phyloP scores from a whole-genome alignment of 1,139 yeast genomes.

The Geotrichum reessii region DNA sequence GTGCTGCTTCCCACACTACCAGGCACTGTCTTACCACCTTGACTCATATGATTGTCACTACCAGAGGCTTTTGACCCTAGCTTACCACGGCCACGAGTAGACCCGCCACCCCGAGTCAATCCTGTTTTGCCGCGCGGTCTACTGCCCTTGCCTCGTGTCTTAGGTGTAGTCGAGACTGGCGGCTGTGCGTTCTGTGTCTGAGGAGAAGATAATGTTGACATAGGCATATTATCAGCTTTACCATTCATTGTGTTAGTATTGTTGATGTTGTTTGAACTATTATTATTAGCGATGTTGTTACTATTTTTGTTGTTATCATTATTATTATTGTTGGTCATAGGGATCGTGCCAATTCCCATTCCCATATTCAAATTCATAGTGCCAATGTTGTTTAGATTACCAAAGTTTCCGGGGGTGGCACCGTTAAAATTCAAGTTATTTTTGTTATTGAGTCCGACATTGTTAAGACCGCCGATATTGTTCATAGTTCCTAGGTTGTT shows the following conservation, averaged over 20 bases:
- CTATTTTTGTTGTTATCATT: not conserved
- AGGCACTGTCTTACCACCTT: constrained; percentile 9
- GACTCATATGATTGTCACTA: constrained; percentile 2
- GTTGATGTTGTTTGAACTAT: not conserved
- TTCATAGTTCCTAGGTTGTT: constrained; percentile 12
- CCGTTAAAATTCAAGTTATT: not conserved
- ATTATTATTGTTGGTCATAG: not conserved
- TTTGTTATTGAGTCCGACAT: not conserved
- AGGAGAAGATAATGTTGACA: not conserved
- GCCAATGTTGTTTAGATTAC: not conserved
- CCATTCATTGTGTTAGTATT: constrained; percentile 2
- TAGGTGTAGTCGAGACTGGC: not conserved
- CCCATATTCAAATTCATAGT: not conserved
- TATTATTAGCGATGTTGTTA: constrained; percentile 1
- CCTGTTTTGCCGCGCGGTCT: constrained; percentile 8
- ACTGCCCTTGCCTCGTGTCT: constrained; percentile 9
- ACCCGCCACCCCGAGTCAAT: constrained; percentile 7
- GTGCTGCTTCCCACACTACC: constrained; percentile 7
- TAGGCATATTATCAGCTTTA: constrained; percentile 1
- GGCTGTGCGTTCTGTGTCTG: not conserved
- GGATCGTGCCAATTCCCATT: not conserved
- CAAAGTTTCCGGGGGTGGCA: not conserved
- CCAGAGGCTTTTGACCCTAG: constrained; percentile 6
- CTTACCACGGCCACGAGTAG: constrained; percentile 8
- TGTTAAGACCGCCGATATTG: constrained; percentile 9